phyloP scores from a whole-genome alignment of 345 rosid genomes.

The Alliaria petiolata region DNA sequence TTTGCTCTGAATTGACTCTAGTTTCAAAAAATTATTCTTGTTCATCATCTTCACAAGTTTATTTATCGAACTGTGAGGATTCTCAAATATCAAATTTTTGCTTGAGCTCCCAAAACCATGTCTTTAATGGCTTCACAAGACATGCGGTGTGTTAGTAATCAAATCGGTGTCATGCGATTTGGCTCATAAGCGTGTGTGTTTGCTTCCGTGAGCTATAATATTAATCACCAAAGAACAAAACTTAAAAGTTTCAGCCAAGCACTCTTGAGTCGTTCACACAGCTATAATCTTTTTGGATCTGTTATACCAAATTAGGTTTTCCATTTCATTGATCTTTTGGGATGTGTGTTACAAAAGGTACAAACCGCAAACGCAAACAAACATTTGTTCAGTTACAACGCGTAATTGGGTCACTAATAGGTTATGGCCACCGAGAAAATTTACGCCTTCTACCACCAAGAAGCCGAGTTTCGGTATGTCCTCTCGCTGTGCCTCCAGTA shows the following conservation, averaged over 20 bases:
- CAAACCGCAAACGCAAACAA: conserved; percentile 10
- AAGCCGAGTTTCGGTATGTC: conserved; percentile 32
- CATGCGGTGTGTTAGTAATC: background rate
- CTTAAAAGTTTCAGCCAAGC: background rate
- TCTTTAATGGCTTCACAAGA: background rate
- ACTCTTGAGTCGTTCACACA: background rate
- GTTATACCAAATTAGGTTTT: background rate
- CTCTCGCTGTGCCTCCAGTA: conserved; percentile 42
- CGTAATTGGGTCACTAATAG: background rate
- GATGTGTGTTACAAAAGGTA: conserved; percentile 11
- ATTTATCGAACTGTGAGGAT: background rate
- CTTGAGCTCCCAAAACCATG: background rate
- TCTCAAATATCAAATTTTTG: background rate
- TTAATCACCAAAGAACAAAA: background rate
- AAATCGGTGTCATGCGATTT: background rate
- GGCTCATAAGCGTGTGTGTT: background rate
- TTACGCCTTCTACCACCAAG: conserved; percentile 39
- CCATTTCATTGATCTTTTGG: background rate
- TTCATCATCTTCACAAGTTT: background rate
- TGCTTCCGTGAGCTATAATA: background rate
- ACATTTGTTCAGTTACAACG: conserved; percentile 8
- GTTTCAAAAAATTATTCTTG: background rate
- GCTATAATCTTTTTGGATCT: background rate
- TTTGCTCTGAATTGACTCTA: background rate
- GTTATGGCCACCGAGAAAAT: background rate